phyloP scores from a whole-genome alignment of 202 grass and related monocot species.

The Brachypodium distachyon region DNA sequence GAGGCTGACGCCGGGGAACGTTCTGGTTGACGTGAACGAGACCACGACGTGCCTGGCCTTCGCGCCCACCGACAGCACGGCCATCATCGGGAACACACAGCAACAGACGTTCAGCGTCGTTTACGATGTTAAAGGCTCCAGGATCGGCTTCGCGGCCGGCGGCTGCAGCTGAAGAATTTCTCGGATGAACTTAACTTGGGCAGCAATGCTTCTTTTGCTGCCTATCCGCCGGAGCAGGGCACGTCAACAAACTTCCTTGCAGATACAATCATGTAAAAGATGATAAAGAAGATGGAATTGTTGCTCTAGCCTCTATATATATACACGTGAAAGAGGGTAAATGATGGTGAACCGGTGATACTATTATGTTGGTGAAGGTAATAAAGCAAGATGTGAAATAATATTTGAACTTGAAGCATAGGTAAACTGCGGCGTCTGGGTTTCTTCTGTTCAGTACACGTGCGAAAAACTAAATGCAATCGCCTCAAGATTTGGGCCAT shows the following conservation, averaged over 20 bases:
- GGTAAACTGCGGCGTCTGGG: neutral
- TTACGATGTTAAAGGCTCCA: conserved; percentile 52
- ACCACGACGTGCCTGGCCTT: conserved; percentile 75
- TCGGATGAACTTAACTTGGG: neutral
- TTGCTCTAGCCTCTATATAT: neutral
- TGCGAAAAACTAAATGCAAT: neutral
- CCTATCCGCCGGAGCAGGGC: neutral
- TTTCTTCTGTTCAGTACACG: neutral
- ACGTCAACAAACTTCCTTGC: neutral
- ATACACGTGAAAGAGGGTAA: neutral
- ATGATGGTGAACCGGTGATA: neutral
- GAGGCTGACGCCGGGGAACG: conserved; percentile 37
- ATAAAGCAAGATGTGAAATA: neutral
- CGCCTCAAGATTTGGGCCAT: neutral
- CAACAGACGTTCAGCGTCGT: conserved; percentile 72
- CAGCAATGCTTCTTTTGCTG: conserved; percentile 1
- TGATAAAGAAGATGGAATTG: neutral
- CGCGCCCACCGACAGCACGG: conserved; percentile 24
- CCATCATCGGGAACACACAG: conserved; percentile 81
- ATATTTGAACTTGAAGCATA: neutral
- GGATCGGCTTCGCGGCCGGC: conserved; percentile 60
- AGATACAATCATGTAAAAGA: neutral
- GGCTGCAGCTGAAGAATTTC: conserved; percentile 55
- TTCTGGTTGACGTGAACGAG: conserved; percentile 56
- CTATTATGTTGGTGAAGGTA: neutral